Base-by-base conservation (phyloP, 345 rosid species). In the Physaria fendleri region DNA sequence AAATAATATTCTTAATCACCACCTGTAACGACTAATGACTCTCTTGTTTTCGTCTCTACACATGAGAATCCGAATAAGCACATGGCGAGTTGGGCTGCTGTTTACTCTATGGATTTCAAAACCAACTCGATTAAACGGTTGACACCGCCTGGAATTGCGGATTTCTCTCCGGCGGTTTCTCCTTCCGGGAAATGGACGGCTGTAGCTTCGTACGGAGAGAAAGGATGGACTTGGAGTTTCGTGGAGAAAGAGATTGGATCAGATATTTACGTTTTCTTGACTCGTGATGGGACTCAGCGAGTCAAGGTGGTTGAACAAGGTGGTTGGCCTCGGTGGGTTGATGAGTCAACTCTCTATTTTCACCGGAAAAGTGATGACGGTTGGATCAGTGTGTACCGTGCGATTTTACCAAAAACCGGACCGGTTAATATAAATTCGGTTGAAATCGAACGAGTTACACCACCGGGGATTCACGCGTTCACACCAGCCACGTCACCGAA, bases 291-390 rank as follows among this genome's bases (percentile, higher is more conserved):
- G 59, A 65, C 78, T 66, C 76, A 32, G 29, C 81, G 95, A 57
- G 82, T 78, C 70, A 91, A 85, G 78, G 80, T 82, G 11, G 83
- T 82, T 4, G 83, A 85, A 35, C 80, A 69, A 27, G 95, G 95
- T 14, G 98, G 92, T 0, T 91, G 96, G 98, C 95, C 96, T 48
- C 57, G 82, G 20, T 88, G 90, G 98, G 78, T 79, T 10, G 87
- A 91, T 61, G 90, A 88, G 10, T 77, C 76, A 2, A 87, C 90
- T 11, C 44, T 91, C 0, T 91, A 72, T 55, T 88, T 91, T 59
- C 98, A 88, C 48, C 65, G 88, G 35, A 74, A 77, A 65, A 80
- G 84, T 57, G 68, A 71, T 11, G 85, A 79, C 22, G 87, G 72
- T 0, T 88, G 96, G 96, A 85, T 87, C 40, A 88, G 98, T 14